phyloP scores from a whole-genome alignment of 164 flowering plant genomes.

The Annona squamosa region DNA sequence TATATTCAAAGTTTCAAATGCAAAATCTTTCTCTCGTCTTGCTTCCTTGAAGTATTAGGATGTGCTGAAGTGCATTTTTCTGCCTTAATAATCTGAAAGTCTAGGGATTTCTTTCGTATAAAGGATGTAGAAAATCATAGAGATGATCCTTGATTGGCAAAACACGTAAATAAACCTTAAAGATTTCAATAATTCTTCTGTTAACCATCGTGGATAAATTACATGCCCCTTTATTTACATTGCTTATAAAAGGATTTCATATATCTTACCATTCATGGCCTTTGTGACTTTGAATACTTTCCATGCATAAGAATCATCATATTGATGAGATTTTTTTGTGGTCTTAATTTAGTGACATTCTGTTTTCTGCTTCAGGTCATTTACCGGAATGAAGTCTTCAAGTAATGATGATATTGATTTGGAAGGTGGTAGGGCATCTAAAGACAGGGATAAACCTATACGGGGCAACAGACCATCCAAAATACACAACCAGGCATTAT shows the following conservation, averaged over 20 bases:
- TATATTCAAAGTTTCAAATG: neutral
- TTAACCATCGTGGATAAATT: neutral
- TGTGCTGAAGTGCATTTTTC: too few relatives aligned
- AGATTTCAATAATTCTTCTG: neutral
- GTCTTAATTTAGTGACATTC: neutral
- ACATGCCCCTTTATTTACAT: neutral
- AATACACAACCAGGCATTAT: conserved; percentile 66
- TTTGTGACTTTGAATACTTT: neutral
- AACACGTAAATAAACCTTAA: neutral
- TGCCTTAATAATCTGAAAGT: neutral
- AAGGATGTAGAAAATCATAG: neutral
- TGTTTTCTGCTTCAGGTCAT: conserved; percentile 28
- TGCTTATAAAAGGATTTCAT: neutral
- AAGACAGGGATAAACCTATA: conserved; percentile 42
- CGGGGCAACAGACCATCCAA: conserved; percentile 30
- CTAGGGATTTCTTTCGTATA: neutral
- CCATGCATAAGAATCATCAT: neutral
- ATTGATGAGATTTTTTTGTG: neutral
- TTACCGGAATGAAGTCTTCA: conserved; percentile 37
- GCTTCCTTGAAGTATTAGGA: too few relatives aligned
- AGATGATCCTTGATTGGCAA: neutral
- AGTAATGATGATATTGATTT: conserved; percentile 43
- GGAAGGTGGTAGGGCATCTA: conserved; percentile 58
- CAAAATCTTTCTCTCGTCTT: neutral
- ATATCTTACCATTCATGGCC: neutral